Evolutionary conservation across 2,329 filamentous ascomycete species (phyloP).

Genomic region (Beauveria caledonica): DNA sequence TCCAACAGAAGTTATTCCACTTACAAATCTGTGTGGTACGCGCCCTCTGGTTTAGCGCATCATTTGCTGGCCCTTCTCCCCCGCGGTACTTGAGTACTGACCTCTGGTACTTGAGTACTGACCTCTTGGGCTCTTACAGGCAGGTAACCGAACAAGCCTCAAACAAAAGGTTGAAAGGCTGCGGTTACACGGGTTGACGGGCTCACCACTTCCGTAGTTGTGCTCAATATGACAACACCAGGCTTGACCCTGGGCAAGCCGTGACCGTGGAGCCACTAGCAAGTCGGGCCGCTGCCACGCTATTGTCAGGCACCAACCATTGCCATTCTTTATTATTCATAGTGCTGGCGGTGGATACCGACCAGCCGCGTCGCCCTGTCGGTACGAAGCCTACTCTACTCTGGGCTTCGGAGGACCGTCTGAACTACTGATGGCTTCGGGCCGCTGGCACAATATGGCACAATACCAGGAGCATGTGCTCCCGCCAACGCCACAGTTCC

Average conservation of each 20-base stretch:
- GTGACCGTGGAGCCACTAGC: constrained; percentile 8
- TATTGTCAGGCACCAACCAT: constrained; percentile 6
- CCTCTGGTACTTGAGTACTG: neutral
- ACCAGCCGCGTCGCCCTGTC: neutral
- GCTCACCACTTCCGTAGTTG: neutral
- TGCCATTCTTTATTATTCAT: neutral
- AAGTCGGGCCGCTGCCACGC: constrained; percentile 11
- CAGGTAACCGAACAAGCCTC: neutral
- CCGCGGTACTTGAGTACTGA: neutral
- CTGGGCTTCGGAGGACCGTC: neutral
- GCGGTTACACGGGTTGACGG: neutral
- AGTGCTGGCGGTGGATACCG: neutral
- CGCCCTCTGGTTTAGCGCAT: neutral
- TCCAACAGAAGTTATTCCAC: neutral
- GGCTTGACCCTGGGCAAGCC: neutral
- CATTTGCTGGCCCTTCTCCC: neutral
- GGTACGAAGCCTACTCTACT: neutral
- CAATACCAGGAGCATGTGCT: neutral
- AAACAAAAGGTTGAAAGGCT: neutral
- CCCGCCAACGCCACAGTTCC: neutral
- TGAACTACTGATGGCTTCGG: neutral
- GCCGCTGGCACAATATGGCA: neutral
- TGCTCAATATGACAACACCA: neutral
- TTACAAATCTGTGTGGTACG: neutral
- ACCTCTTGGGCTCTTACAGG: neutral